Evolutionary conservation across 352 stramenopile species (phyloP), one percentile per base, ranked within the genome.

Genomic region (Phytophthora pinifolia): DNA sequence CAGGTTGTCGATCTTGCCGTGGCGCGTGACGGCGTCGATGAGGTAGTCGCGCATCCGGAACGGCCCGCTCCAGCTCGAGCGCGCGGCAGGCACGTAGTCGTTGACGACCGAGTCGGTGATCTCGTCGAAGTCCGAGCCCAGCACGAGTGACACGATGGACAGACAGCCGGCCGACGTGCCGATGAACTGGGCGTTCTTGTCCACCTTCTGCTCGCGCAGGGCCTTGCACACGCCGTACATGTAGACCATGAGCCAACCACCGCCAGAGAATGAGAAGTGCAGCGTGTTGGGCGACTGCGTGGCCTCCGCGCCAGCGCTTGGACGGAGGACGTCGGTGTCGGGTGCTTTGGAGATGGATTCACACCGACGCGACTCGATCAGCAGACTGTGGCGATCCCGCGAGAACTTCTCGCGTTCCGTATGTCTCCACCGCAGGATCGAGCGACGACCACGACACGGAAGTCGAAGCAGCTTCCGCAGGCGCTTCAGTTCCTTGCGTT

Each of bases 221-320:
- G 73, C 70, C 46, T 86, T 77, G 52, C 58, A 73, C 32, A 86
- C 76, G 39, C 76, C 74, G 29, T 79, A 81, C 54, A 81, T 70
- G 59, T 82, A 86, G 46, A 74, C 63, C 57, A 79, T 82, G 46
- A 86, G 71, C 76, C 74, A 87, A 6, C 75, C 76, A 25, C 65
- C 69, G 14, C 72, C 72, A 1, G 66, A 63, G 54, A 87, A 87
- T 25, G 63, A 85, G 47, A 80, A 78, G 46, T 62, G 50, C 13
- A 60, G 50, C 33, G 46, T 37, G 13, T 56, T 35, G 13, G 10
- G 4, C 13, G 46, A 36, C 15, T 38, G 38, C 30, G 29, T 48
- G n/a, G 17, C 14, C 38, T 43, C 39, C 6, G 37, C n/a, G 12
- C 48, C 32, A 29, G 18, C 7, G 27, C n/a, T 27, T 54, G 35